Base-by-base conservation (phyloP, 176 grass and related monocot species). In the Oryza punctata region DNA sequence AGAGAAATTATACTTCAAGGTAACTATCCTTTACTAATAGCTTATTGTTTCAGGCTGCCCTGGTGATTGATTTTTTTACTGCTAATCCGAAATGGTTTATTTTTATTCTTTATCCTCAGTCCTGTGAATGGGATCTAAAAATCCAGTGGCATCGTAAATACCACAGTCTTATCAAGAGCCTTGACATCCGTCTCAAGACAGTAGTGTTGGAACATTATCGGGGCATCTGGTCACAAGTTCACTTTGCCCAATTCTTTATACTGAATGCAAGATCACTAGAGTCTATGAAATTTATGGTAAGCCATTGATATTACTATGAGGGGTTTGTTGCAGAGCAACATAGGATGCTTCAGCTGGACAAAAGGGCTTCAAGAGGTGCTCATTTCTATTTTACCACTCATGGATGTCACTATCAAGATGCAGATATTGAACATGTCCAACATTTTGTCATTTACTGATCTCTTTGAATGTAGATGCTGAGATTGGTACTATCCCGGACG, bases 341-440 rank as follows among this genome's bases (percentile, higher is more conserved):
- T 29, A 29, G 16, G 71, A 50, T 19, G 71, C 44, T 73, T 29
- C 44, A 28, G 25, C 13, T 73, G 43, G 44, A 49, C 27, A 50
- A 75, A 26, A 75, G 11, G 47, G 72, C 72, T 54, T 75, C 72
- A 75, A 12, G 72, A 57, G 18, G 19, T 60, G 73, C 73, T 76
- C 5, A 6, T 6, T 33, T 76, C 3, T 12, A 19, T 59, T 60
- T 76, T 60, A 76, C 73, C 54, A 6, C 73, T 35, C 49, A 59
- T 14, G 19, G 5, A 57, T 59, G 47, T 59, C 2, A 16, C 10
- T 5, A 11, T 6, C 32, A 33, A 5, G 32, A 5, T 33, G 32
- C 4, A 33, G 32, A 33, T 33, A 33, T 33, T 33, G 32, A 33
- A 4, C 32, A 33, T 33, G 32, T 33, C 32, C 32, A 33, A 33